Percentiles rank a stretch among this genome's conserved stretches.
Evolutionary conservation across 306 rosid species (phyloP).

Genomic region (Cucurbita argyrosperma): DNA sequence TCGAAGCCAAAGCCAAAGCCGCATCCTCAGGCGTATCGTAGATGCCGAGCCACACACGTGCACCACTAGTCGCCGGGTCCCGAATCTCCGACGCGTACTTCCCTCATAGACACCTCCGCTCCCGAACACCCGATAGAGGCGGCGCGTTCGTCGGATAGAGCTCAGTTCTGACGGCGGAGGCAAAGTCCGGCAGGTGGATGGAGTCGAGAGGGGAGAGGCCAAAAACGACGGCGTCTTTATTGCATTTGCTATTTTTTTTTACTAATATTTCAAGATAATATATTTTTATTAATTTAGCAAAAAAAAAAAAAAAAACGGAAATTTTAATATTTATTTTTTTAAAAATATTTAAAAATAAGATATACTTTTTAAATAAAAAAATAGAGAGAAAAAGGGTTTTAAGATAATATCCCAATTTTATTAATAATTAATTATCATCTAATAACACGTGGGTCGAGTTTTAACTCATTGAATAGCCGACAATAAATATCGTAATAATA

Average conservation of each 20-base stretch:
- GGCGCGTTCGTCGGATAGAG: not conserved
- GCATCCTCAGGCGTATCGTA: slow-evolving; percentile 52
- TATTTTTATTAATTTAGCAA: too few relatives aligned
- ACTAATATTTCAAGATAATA: too few relatives aligned
- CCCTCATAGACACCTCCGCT: slow-evolving; percentile 42
- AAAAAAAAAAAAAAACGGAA: too few relatives aligned
- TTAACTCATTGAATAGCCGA: not conserved
- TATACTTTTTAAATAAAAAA: too few relatives aligned
- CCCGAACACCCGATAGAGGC: not conserved
- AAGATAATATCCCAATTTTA: too few relatives aligned
- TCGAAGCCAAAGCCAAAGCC: slow-evolving; percentile 38
- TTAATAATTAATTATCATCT: too few relatives aligned
- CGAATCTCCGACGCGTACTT: slow-evolving; percentile 48
- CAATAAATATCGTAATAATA: not conserved
- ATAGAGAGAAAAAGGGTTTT: too few relatives aligned
- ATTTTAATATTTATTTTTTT: too few relatives aligned
- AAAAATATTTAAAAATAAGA: too few relatives aligned
- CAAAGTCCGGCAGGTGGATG: not conserved
- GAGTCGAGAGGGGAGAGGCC: slow-evolving; percentile 31
- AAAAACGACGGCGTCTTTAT: slow-evolving; percentile 13
- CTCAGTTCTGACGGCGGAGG: not conserved
- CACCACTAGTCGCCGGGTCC: slow-evolving; percentile 39
- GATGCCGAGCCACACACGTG: slow-evolving; percentile 51
- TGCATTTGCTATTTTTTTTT: too few relatives aligned
- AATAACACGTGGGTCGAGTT: too few relatives aligned